Conservation (phyloP, 805 yeast species). For the Zygosaccharomyces rouxii region DNA sequence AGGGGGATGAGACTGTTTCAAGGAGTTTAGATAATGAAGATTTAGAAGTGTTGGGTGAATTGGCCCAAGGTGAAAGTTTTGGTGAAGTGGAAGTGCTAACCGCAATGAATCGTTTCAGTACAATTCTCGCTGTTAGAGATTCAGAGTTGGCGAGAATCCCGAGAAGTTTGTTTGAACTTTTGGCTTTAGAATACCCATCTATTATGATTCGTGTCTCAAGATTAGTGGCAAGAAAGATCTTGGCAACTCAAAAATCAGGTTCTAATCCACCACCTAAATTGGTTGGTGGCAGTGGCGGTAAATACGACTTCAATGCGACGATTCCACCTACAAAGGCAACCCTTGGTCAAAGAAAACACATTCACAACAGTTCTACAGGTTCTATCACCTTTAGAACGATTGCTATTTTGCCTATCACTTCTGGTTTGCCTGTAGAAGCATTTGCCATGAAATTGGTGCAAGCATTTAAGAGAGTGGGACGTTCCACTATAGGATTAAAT, state of each 20-base stretch:
- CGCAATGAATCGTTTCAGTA: constrained; percentile 61
- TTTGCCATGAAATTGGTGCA: constrained; percentile 70
- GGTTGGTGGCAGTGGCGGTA: constrained; percentile 17
- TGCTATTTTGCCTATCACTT: constrained; percentile 72
- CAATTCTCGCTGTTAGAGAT: constrained; percentile 83
- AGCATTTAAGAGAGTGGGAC: constrained; percentile 70
- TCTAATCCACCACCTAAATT: constrained; percentile 13
- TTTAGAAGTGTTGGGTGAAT: constrained; percentile 55
- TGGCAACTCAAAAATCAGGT: constrained; percentile 16
- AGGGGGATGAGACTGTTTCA: constrained; percentile 23
- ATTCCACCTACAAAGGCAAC: constrained; percentile 32
- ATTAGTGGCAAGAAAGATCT: constrained; percentile 65
- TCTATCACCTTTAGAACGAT: constrained; percentile 60
- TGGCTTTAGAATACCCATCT: constrained; percentile 80
- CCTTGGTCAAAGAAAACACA: constrained; percentile 12
- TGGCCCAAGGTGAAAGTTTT: constrained; percentile 89
- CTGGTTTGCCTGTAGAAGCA: constrained; percentile 80
- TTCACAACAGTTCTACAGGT: constrained; percentile 18
- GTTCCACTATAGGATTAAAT: constrained; percentile 72
- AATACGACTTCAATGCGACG: constrained; percentile 29
- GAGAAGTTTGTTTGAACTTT: constrained; percentile 76
- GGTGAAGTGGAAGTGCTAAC: constrained; percentile 95
- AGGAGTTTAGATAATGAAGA: constrained; percentile 13
- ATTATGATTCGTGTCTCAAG: constrained; percentile 86
- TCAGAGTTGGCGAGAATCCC: constrained; percentile 94